Conservation (phyloP, 352 stramenopile genomes). For the Pythium phragmitis region DNA sequence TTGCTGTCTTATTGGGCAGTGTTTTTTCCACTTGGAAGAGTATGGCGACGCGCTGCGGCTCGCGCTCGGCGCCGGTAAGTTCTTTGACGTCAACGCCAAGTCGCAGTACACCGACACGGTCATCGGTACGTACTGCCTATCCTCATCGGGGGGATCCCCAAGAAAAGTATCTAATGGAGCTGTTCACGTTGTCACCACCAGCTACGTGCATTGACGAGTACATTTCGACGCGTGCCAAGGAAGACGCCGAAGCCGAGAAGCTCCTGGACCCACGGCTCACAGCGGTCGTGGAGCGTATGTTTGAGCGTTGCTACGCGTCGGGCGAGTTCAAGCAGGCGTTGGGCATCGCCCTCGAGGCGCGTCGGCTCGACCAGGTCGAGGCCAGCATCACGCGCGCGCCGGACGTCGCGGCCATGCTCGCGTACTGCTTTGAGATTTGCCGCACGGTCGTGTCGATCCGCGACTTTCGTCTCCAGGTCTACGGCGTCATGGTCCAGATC, state of each 20-base stretch:
- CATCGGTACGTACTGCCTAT: conserved; percentile 58
- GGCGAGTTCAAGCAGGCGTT: conserved; percentile 96
- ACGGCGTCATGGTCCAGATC: conserved; percentile 89
- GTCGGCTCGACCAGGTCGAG: conserved; percentile 91
- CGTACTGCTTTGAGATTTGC: conserved; percentile 94
- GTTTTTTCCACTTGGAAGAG: conserved; percentile 99
- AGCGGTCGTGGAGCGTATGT: conserved; percentile 96
- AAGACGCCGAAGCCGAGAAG: conserved; percentile 71
- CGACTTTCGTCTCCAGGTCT: conserved; percentile 94
- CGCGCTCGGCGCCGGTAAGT: conserved; percentile 93
- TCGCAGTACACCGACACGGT: conserved; percentile 98
- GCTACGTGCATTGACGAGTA: conserved; percentile 98
- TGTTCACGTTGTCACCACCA: conserved; percentile 14
- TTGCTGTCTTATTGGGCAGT: conserved; percentile 33
- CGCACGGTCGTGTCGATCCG: conserved; percentile 92
- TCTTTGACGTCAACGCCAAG: conserved; percentile 93
- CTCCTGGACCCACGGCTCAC: conserved; percentile 91
- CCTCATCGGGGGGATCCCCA: neutral
- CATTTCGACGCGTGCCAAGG: conserved; percentile 83
- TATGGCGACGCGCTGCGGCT: conserved; percentile 94
- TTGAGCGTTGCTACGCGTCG: conserved; percentile 95
- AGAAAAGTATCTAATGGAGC: neutral
- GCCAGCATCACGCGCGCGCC: conserved; percentile 87
- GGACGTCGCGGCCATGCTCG: conserved; percentile 73
- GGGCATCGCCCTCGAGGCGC: conserved; percentile 96